Evolutionary conservation across 1,284 basidiomycete genomes (phyloP).

Genomic region (Xerocomus minutiporus): DNA sequence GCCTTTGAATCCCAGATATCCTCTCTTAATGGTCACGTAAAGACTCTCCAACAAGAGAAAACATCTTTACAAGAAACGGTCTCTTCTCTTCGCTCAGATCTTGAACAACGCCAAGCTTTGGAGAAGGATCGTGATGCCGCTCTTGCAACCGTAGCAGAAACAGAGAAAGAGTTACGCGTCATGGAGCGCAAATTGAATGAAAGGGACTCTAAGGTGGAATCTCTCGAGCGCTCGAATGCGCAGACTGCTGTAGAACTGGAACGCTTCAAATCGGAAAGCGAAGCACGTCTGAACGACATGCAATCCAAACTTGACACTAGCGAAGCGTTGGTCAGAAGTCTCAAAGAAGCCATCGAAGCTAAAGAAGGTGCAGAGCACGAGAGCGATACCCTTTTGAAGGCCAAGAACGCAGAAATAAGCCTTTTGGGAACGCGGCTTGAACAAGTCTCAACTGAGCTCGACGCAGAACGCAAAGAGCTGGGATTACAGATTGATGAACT

Average conservation of each 20-base stretch:
- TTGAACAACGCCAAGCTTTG: conserved; percentile 34
- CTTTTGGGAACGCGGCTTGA: conserved; percentile 48
- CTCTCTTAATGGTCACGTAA: conserved; percentile 47
- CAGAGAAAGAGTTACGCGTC: conserved; percentile 47
- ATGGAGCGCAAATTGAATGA: conserved; percentile 47
- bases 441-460: conserved; percentile 48
- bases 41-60: conserved; percentile 57
- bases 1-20: conserved; percentile 30
- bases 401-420: conserved; percentile 56
- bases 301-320: conserved; percentile 48
- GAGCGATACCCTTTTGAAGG: conserved; percentile 44
- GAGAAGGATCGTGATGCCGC: conserved; percentile 48
- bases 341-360: conserved; percentile 50
- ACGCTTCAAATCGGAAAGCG: conserved; percentile 42
- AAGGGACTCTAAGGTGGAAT: conserved; percentile 48
- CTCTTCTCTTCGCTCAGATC: conserved; percentile 30
- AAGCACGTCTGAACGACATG: conserved; percentile 43
- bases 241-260: conserved; percentile 44
- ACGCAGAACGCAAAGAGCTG: conserved; percentile 65
- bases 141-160: conserved; percentile 38
- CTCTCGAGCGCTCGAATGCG: conserved; percentile 45
- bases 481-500: conserved; percentile 74
- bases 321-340: conserved; percentile 40
- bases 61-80: conserved; percentile 32
- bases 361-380: conserved; percentile 52